phyloP scores from a whole-genome alignment of 1,139 yeast species.

The Suhomyces kunorum region DNA sequence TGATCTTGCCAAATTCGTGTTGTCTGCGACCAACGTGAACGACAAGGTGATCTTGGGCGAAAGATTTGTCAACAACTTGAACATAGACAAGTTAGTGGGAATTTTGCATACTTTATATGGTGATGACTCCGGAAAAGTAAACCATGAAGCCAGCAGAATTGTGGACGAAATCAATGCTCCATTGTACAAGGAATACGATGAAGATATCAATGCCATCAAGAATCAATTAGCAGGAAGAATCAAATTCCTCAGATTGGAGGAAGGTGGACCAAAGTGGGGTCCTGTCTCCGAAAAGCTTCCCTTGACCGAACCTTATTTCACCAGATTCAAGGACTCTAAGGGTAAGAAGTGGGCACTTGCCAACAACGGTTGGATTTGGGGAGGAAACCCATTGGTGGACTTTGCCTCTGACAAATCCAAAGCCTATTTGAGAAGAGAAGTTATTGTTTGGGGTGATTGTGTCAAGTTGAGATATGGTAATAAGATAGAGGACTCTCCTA shows the following conservation, averaged over 20 bases:
- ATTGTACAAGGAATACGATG: conserved; percentile 73
- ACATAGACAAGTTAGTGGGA: conserved; percentile 51
- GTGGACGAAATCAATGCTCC: conserved; percentile 77
- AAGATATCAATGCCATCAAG: conserved; percentile 63
- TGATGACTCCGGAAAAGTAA: conserved; percentile 35
- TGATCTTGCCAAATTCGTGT: conserved; percentile 54
- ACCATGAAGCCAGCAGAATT: conserved; percentile 50
- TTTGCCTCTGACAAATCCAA: conserved; percentile 81
- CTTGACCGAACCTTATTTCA: conserved; percentile 83
- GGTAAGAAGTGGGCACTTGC: conserved; percentile 76
- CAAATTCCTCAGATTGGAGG: conserved; percentile 72
- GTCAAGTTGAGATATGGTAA: conserved; percentile 86
- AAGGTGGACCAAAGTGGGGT: conserved; percentile 79
- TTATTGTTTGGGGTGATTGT: conserved; percentile 97
- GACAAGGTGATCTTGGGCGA: conserved; percentile 26
- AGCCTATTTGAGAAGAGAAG: conserved; percentile 87
- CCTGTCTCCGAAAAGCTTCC: conserved; percentile 56
- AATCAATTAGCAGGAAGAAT: conserved; percentile 74
- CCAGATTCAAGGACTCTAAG: conserved; percentile 55
- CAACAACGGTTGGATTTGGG: conserved; percentile 99
- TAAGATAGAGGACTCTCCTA: conserved; percentile 78
- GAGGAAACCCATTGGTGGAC: conserved; percentile 89
- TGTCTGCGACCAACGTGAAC: conserved; percentile 38
- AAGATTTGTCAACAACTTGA: conserved; percentile 57
- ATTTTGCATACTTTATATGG: conserved; percentile 37